Conservation (phyloP, 106 monocot genomes). For the Dendrobium huoshanense region DNA sequence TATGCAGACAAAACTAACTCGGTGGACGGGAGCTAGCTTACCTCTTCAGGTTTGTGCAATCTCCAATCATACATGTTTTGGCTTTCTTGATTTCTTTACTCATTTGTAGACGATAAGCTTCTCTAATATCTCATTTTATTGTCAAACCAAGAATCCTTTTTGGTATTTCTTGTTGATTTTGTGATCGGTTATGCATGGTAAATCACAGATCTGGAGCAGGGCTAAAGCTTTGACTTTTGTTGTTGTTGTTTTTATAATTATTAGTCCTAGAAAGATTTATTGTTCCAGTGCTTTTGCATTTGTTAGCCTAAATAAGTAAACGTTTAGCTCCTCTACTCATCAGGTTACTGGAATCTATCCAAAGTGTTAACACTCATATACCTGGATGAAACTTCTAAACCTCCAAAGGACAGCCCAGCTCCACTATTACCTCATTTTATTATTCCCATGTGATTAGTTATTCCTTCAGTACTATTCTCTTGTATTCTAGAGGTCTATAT, state of each 20-base stretch:
- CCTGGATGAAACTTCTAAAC: too few species aligned
- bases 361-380: too few species aligned
- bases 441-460: too few species aligned
- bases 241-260: background rate
- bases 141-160: background rate
- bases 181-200: background rate
- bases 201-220: background rate
- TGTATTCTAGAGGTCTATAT: too few species aligned
- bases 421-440: too few species aligned
- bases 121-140: background rate
- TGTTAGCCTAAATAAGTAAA: too few species aligned
- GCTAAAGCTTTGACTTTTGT: background rate
- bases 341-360: too few species aligned
- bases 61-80: background rate
- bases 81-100: background rate
- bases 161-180: background rate
- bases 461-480: too few species aligned
- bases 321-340: too few species aligned
- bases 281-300: too few species aligned
- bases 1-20: conserved; percentile 95
- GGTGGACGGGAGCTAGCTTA: conserved; percentile 97
- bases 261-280: too few species aligned
- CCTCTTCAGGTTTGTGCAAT: conserved; percentile 83
- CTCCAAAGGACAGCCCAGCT: too few species aligned
- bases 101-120: background rate